Evolutionary conservation across 169 alveolate genomes (phyloP).

Genomic region (Cryptosporidium felis): DNA sequence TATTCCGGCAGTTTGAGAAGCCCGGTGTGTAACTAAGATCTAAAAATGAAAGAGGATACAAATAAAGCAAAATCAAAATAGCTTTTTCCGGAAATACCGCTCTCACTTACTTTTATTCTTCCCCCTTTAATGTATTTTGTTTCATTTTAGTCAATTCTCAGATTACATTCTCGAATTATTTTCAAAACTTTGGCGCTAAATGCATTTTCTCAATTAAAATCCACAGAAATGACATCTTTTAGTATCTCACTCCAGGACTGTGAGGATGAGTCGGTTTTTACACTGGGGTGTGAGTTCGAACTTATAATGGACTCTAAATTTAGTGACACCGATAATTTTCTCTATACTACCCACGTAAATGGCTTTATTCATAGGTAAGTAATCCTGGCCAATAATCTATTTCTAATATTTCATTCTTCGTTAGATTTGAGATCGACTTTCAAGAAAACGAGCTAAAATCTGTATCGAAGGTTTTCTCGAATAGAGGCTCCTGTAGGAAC

Average conservation of each 20-base stretch:
- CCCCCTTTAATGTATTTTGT: too few relatives aligned
- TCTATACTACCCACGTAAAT: slow-evolving; percentile 51
- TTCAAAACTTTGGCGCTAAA: slow-evolving; percentile 18
- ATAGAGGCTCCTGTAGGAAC: slow-evolving; percentile 63
- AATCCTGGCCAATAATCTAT: background rate
- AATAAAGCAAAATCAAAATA: too few relatives aligned
- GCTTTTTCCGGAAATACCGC: too few relatives aligned
- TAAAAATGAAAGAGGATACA: background rate
- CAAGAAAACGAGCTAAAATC: background rate
- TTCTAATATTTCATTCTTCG: background rate
- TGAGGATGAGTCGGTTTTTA: background rate
- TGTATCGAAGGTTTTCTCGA: slow-evolving; percentile 10
- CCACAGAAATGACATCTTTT: slow-evolving; percentile 23
- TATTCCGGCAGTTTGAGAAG: background rate
- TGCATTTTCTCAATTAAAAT: background rate
- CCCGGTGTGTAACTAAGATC: slow-evolving; percentile 8
- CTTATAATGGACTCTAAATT: slow-evolving; percentile 57
- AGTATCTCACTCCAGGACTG: slow-evolving; percentile 9
- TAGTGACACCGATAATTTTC: background rate
- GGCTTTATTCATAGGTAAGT: slow-evolving; percentile 38
- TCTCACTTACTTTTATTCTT: too few relatives aligned
- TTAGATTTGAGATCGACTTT: slow-evolving; percentile 39
- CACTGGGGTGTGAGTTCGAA: background rate
- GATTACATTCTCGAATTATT: too few relatives aligned
- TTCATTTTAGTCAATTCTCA: too few relatives aligned